These are phyloP conservation scores for Penicillium corylophilum DNA, from an alignment of 2,329 filamentous ascomycete species.

Conservation along the genomic window DNA sequence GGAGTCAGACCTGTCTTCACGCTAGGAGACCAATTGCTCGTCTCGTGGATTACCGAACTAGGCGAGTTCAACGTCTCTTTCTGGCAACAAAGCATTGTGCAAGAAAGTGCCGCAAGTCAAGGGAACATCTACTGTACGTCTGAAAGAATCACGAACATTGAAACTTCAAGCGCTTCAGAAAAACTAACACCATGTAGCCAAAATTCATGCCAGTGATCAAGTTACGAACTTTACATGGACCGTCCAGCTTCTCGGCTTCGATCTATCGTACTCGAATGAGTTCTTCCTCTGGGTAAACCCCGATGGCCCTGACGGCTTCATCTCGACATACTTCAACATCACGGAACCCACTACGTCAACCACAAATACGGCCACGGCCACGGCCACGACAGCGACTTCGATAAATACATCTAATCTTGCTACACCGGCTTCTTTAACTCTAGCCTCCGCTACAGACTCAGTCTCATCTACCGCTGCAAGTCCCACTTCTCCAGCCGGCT, in stretches of 20 bases:
- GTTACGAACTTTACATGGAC: slow-evolving; percentile 18
- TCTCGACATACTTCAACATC: slow-evolving; percentile 19
- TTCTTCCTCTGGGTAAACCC: slow-evolving; percentile 21
- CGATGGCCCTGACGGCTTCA: slow-evolving; percentile 8
- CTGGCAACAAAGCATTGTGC: slow-evolving; percentile 13
- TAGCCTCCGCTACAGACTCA: neutral
- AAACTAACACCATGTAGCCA: slow-evolving; percentile 3
- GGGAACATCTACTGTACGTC: slow-evolving; percentile 15
- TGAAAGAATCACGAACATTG: neutral
- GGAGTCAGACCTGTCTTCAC: neutral
- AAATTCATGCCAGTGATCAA: slow-evolving; percentile 9
- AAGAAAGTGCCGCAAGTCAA: slow-evolving; percentile 6
- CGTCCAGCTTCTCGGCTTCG: slow-evolving; percentile 17
- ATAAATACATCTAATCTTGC: neutral
- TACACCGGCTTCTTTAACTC: neutral
- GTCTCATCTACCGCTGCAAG: too few species aligned
- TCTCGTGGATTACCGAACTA: slow-evolving; percentile 1
- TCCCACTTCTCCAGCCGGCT: too few species aligned
- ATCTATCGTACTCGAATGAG: slow-evolving; percentile 13
- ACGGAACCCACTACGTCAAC: slow-evolving; percentile 6
- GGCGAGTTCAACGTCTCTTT: slow-evolving; percentile 15
- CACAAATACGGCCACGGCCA: neutral
- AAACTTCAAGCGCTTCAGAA: neutral
- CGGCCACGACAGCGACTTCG: neutral
- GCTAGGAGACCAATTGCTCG: neutral